Evolutionary conservation across 129 eudicot species (phyloP).

Genomic region (Saposhnikovia divaricata): DNA sequence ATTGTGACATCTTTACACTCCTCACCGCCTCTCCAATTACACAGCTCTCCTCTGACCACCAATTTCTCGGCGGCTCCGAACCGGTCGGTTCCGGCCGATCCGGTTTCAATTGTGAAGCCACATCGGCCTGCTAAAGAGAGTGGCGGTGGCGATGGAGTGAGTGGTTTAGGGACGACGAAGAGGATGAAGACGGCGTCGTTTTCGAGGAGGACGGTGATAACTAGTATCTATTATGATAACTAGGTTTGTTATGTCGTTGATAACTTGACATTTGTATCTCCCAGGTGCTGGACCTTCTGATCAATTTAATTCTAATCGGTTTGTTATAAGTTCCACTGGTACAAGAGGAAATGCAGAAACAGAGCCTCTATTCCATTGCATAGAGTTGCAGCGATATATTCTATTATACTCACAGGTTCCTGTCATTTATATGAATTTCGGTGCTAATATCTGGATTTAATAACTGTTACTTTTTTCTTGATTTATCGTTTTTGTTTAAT

Average conservation of each 20-base stretch:
- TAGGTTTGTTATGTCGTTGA: not conserved
- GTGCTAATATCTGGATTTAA: not conserved
- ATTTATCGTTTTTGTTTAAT: not conserved
- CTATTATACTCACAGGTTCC: slow-evolving; percentile 88
- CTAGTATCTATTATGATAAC: not conserved
- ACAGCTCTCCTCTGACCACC: not conserved
- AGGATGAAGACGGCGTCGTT: slow-evolving; percentile 23
- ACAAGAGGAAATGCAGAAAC: slow-evolving; percentile 24
- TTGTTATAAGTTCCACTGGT: slow-evolving; percentile 24
- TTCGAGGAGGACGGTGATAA: slow-evolving; percentile 22
- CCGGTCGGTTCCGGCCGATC: slow-evolving; percentile 18
- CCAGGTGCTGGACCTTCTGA: slow-evolving; percentile 37
- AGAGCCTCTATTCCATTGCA: slow-evolving; percentile 54
- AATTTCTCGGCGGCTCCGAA: slow-evolving; percentile 13
- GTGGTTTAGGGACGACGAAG: slow-evolving; percentile 20
- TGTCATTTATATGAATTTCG: not conserved
- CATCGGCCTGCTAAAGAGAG: slow-evolving; percentile 3
- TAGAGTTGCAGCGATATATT: slow-evolving; percentile 80
- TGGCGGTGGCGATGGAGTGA: not conserved
- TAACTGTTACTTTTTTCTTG: not conserved
- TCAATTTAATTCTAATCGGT: slow-evolving; percentile 13
- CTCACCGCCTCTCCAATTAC: not conserved
- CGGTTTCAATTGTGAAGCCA: slow-evolving; percentile 26
- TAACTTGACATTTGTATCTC: not conserved
- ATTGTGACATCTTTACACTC: not conserved